Conservation (phyloP, 805 yeast species). For the Candida odintsovae region DNA sequence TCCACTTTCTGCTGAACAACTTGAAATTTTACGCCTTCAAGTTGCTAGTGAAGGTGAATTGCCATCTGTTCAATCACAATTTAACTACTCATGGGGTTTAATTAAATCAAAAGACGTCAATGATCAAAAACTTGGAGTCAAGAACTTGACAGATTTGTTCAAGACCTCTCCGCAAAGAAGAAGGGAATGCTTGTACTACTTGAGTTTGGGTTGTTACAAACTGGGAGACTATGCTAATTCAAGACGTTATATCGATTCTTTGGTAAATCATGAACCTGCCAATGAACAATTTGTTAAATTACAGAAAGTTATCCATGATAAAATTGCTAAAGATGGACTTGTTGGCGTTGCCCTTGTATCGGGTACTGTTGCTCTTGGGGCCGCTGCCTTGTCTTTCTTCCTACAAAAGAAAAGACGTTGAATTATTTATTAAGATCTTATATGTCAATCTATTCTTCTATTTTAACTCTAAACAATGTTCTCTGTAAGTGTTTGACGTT, state of each 20-base stretch:
- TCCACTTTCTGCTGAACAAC: constrained; percentile 68
- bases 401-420: constrained; percentile 27
- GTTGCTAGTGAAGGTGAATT: constrained; percentile 75
- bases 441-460: neutral
- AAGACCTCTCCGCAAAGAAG: constrained; percentile 77
- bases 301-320: constrained; percentile 74
- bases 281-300: constrained; percentile 71
- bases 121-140: constrained; percentile 77
- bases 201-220: constrained; percentile 83
- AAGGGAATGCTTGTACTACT: constrained; percentile 83
- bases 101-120: constrained; percentile 59
- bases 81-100: constrained; percentile 96
- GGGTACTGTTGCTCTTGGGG: constrained; percentile 80
- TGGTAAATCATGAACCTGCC: constrained; percentile 76
- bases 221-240: constrained; percentile 84
- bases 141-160: constrained; percentile 61
- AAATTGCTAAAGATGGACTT: constrained; percentile 80
- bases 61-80: constrained; percentile 76
- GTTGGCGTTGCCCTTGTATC: constrained; percentile 85
- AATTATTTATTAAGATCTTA: neutral
- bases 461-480: constrained; percentile 29
- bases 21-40: constrained; percentile 70
- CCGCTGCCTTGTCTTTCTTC: constrained; percentile 48
- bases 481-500: constrained; percentile 48
- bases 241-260: constrained; percentile 74